Evolutionary conservation across 305 asterid genomes (phyloP).

Genomic region (Lippia alba): DNA sequence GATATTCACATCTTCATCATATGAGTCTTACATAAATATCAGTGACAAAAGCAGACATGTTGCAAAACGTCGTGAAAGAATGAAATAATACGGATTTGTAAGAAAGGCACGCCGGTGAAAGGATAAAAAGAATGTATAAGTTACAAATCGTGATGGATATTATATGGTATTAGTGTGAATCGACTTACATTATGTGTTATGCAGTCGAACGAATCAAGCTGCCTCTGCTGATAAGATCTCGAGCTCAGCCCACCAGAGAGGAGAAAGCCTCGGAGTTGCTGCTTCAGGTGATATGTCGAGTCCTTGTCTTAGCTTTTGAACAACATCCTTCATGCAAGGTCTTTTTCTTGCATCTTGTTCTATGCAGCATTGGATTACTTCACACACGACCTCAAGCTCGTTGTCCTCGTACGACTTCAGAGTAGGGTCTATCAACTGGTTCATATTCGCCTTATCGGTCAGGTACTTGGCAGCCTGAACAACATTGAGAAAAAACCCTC

Average conservation of each 20-base stretch:
- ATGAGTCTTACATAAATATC: no score
- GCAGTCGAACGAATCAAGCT: conserved; percentile 43
- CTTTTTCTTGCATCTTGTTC: conserved; percentile 64
- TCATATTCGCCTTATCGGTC: conserved; percentile 44
- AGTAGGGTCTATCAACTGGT: conserved; percentile 64
- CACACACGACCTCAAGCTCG: conserved; percentile 65
- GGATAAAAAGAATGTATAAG: conserved; percentile 4
- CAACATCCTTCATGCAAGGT: conserved; percentile 68
- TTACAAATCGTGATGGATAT: conserved; percentile 10
- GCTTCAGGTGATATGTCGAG: conserved; percentile 79
- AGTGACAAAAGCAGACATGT: no score
- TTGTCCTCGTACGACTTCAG: conserved; percentile 63
- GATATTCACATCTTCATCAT: neutral
- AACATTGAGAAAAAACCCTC: neutral
- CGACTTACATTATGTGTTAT: conserved; percentile 31
- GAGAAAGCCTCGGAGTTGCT: conserved; percentile 90
- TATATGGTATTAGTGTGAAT: conserved; percentile 23
- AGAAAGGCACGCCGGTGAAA: neutral
- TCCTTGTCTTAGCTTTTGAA: conserved; percentile 55
- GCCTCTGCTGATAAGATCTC: conserved; percentile 92
- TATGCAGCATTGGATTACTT: conserved; percentile 70
- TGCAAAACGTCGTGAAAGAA: conserved; percentile 15
- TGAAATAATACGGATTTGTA: conserved; percentile 1
- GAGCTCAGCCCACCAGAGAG: conserved; percentile 99
- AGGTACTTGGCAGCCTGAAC: conserved; percentile 64